These are phyloP conservation scores for Goffeauzyma gilvescens DNA, from an alignment of 768 basidiomycete species.

Conservation along the genomic window DNA sequence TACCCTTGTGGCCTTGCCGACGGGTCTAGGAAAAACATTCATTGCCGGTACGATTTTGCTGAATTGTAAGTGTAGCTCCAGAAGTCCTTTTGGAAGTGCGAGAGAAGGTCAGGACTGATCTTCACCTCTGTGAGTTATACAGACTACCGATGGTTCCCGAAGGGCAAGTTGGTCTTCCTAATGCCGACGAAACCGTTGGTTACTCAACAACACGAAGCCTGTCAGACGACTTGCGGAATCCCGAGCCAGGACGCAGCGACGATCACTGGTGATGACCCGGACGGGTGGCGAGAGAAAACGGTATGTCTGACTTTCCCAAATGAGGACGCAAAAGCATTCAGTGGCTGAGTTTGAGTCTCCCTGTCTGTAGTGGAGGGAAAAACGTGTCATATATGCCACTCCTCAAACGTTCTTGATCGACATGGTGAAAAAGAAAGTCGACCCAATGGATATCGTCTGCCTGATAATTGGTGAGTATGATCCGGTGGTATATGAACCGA, in stretches of 20 bases:
- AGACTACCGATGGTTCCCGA: constrained; percentile 63
- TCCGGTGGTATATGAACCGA: no score
- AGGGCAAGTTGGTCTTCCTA: constrained; percentile 57
- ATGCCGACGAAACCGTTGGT: constrained; percentile 94
- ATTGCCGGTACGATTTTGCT: constrained; percentile 93
- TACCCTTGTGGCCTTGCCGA: constrained; percentile 80
- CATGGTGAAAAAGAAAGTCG: constrained; percentile 50
- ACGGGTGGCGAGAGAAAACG: constrained; percentile 40
- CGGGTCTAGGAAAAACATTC: constrained; percentile 93
- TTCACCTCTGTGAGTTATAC: constrained; percentile 17
- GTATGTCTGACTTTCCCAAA: constrained; percentile 35
- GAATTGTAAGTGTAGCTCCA: constrained; percentile 45
- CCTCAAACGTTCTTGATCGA: constrained; percentile 89
- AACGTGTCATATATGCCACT: constrained; percentile 79
- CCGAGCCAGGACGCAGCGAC: constrained; percentile 68
- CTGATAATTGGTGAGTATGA: constrained; percentile 65
- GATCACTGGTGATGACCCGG: constrained; percentile 57
- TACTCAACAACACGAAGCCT: constrained; percentile 82
- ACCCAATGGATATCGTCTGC: constrained; percentile 60
- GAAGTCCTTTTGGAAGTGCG: constrained; percentile 8
- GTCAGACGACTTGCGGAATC: constrained; percentile 81
- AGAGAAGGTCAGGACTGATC: no score
- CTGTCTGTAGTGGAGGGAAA: constrained; percentile 20
- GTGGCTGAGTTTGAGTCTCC: background rate
- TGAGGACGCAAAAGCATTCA: constrained; percentile 14